Percentiles rank a stretch among this genome's conserved stretches.
phyloP scores from a whole-genome alignment of 768 basidiomycete genomes.

The Cyclocybe aegerita region DNA sequence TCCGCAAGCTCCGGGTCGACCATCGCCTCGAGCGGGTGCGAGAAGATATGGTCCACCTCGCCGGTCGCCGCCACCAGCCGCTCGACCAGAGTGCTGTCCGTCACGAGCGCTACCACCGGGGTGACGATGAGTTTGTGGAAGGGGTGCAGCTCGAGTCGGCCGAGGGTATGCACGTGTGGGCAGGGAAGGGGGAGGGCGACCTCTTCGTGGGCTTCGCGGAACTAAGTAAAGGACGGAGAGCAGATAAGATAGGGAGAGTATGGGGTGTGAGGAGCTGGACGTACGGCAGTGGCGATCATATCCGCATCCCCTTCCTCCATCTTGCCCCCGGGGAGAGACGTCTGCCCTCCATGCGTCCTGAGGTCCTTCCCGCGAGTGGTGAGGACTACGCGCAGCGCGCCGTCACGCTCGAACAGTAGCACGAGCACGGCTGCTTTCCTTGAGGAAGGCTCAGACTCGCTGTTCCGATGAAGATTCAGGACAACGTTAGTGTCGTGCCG shows the following conservation, averaged over 20 bases:
- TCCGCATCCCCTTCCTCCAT: slow-evolving; percentile 63
- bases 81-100: slow-evolving; percentile 47
- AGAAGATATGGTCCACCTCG: slow-evolving; percentile 78
- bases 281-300: slow-evolving; percentile 72
- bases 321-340: slow-evolving; percentile 82
- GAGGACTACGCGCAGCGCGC: slow-evolving; percentile 68
- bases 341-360: slow-evolving; percentile 71
- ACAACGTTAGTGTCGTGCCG: neutral
- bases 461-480: neutral
- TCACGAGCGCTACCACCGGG: slow-evolving; percentile 71
- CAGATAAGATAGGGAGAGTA: no score
- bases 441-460: slow-evolving; percentile 17
- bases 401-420: slow-evolving; percentile 64
- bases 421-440: slow-evolving; percentile 74
- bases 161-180: slow-evolving; percentile 56
- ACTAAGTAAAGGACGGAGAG: no score
- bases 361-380: slow-evolving; percentile 78
- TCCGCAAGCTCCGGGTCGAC: slow-evolving; percentile 52
- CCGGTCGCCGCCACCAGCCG: slow-evolving; percentile 48
- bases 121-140: slow-evolving; percentile 65
- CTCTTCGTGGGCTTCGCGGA: slow-evolving; percentile 79
- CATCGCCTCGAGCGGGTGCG: slow-evolving; percentile 70
- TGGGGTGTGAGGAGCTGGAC: no score
- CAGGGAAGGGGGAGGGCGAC: slow-evolving; percentile 60
- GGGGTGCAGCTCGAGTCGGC: slow-evolving; percentile 63